Conservation (phyloP, 2,329 filamentous ascomycete species). For the Beauveria sp. region DNA sequence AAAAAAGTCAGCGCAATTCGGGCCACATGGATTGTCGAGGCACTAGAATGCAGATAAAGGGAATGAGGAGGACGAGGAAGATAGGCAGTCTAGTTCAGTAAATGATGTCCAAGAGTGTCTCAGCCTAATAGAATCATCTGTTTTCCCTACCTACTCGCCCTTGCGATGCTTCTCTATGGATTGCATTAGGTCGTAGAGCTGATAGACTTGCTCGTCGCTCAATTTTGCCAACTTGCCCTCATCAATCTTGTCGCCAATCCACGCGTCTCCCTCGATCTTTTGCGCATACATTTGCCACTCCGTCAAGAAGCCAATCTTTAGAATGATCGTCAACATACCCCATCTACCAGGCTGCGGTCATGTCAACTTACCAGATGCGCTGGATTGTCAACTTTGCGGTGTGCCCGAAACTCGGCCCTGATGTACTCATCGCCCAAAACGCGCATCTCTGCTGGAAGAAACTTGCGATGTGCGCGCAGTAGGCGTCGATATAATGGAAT, state of each 20-base stretch:
- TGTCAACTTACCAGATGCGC: constrained; percentile 66
- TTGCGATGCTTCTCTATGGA: constrained; percentile 49
- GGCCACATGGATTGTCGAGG: constrained; percentile 50
- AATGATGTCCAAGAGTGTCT: not conserved
- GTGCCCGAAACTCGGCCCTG: constrained; percentile 84
- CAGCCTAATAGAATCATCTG: not conserved
- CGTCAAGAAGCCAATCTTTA: constrained; percentile 84
- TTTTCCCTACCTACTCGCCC: constrained; percentile 18
- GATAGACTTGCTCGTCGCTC: constrained; percentile 91
- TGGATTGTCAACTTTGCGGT: constrained; percentile 79
- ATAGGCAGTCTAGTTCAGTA: not conserved
- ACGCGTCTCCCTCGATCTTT: constrained; percentile 77
- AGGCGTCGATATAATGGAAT: constrained; percentile 85
- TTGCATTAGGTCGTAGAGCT: constrained; percentile 91
- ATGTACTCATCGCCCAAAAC: constrained; percentile 87
- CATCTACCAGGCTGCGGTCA: not conserved
- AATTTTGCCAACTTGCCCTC: constrained; percentile 80
- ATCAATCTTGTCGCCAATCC: constrained; percentile 81
- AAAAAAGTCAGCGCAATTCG: constrained; percentile 58
- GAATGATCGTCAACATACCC: not conserved
- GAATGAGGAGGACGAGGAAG: constrained; percentile 9
- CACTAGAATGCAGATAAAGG: constrained; percentile 28
- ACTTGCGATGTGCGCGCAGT: constrained; percentile 75
- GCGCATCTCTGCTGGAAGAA: constrained; percentile 66
- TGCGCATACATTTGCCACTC: constrained; percentile 97